Percentiles rank a stretch among this genome's conserved stretches.
Evolutionary conservation across 1,284 basidiomycete genomes (phyloP).

Genomic region (Singerocomus inundabilis): DNA sequence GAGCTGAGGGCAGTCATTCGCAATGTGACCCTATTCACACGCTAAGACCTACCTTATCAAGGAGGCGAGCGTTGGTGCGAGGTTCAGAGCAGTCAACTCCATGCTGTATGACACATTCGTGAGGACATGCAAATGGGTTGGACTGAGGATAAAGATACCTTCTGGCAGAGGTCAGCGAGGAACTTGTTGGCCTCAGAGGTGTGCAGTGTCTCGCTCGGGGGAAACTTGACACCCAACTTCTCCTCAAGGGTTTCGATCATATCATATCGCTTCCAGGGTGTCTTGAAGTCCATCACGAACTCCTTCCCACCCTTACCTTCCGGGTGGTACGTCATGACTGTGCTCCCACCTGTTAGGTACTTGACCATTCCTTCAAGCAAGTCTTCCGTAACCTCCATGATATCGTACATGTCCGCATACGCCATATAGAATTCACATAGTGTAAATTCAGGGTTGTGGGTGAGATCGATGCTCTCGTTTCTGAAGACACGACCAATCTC

Average conservation of each 20-base stretch:
- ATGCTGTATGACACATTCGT: slow-evolving; percentile 56
- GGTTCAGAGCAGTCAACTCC: slow-evolving; percentile 98
- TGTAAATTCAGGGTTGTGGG: slow-evolving; percentile 96
- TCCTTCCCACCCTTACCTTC: slow-evolving; percentile 85
- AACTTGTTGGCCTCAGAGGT: slow-evolving; percentile 89
- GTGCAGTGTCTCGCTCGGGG: slow-evolving; percentile 88
- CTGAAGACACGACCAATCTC: slow-evolving; percentile 98
- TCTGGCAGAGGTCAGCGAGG: slow-evolving; percentile 80
- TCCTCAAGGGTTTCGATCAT: slow-evolving; percentile 98
- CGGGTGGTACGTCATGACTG: slow-evolving; percentile 87
- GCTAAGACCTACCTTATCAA: slow-evolving; percentile 78
- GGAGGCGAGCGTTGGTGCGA: slow-evolving; percentile 90
- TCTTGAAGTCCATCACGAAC: slow-evolving; percentile 85
- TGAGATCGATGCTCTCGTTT: slow-evolving; percentile 98
- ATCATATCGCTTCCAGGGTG: slow-evolving; percentile 99
- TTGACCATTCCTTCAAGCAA: slow-evolving; percentile 93
- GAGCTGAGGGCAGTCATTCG: slow-evolving; percentile 49
- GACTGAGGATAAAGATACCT: slow-evolving; percentile 47
- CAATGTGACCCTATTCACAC: neutral
- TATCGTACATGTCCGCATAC: slow-evolving; percentile 98
- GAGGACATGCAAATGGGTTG: neutral
- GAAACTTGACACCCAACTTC: slow-evolving; percentile 92
- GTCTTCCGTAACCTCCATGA: slow-evolving; percentile 97
- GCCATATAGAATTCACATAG: slow-evolving; percentile 99
- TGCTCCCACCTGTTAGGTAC: slow-evolving; percentile 79